Conservation (phyloP, 805 yeast species). For the Myxozyma melibiosi region DNA sequence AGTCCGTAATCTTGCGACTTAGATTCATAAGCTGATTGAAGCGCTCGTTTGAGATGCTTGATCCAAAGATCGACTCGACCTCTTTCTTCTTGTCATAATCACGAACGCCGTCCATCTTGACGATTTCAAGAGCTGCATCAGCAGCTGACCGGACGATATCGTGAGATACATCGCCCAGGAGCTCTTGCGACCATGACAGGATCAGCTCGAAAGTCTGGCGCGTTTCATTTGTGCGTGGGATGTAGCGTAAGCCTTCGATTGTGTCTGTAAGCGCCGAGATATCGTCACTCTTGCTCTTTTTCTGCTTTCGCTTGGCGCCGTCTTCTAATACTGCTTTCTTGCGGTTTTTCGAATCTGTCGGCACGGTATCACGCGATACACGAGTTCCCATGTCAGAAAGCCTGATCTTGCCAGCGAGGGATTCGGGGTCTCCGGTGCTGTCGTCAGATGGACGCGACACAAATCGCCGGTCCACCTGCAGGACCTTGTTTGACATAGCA, state of each 20-base stretch:
- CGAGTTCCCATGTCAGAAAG: conserved; percentile 70
- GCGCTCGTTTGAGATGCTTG: conserved; percentile 46
- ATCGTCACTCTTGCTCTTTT: conserved; percentile 17
- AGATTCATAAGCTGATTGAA: conserved; percentile 53
- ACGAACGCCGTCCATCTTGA: conserved; percentile 51
- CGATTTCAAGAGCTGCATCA: conserved; percentile 59
- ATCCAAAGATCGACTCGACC: conserved; percentile 54
- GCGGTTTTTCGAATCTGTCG: conserved; percentile 30
- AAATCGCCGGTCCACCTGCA: conserved; percentile 58
- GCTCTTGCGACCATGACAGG: conserved; percentile 58
- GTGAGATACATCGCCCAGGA: conserved; percentile 75
- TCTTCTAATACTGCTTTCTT: conserved; percentile 18
- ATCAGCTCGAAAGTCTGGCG: conserved; percentile 56
- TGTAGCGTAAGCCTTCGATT: conserved; percentile 58
- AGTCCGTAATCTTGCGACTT: conserved; percentile 56
- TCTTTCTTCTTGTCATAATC: conserved; percentile 52
- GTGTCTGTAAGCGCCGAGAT: conserved; percentile 40
- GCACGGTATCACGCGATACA: conserved; percentile 37
- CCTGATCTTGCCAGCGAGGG: conserved; percentile 69
- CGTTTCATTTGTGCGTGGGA: conserved; percentile 61
- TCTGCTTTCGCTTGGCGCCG: conserved; percentile 6
- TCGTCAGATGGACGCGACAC: conserved; percentile 52
- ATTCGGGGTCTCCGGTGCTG: conserved; percentile 65
- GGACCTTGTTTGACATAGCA: conserved; percentile 77
- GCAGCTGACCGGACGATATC: conserved; percentile 71